phyloP scores from a whole-genome alignment of 345 rosid genomes.

The Corchorus capsularis region DNA sequence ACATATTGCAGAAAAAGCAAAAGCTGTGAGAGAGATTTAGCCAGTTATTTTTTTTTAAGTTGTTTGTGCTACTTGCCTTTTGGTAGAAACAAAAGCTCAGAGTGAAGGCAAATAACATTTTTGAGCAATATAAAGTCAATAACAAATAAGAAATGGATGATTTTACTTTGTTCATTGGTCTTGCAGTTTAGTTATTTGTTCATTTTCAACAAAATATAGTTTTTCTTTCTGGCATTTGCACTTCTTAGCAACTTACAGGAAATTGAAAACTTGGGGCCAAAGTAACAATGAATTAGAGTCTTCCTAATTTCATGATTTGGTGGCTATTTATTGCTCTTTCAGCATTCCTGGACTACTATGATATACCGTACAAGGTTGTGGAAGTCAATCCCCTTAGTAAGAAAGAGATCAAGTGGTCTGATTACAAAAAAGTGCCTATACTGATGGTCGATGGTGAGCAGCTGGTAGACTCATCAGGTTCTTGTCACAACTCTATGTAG shows the following conservation, averaged over 20 bases:
- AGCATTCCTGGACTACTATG: conserved; percentile 75
- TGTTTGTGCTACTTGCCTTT: no score
- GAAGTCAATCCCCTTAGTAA: conserved; percentile 74
- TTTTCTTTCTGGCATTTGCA: neutral
- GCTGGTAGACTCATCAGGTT: conserved; percentile 81
- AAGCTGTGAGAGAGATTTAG: no score
- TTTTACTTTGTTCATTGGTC: no score
- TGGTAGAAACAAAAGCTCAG: no score
- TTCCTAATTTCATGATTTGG: neutral
- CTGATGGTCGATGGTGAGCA: conserved; percentile 60
- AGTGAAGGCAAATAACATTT: no score
- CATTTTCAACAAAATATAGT: no score
- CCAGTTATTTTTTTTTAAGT: no score
- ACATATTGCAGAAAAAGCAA: no score
- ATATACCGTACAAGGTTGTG: conserved; percentile 67
- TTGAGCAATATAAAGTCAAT: no score
- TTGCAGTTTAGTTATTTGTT: no score
- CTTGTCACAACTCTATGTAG: conserved; percentile 4
- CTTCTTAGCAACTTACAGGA: neutral
- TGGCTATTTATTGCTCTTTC: neutral
- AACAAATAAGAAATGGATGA: no score
- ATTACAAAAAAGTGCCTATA: conserved; percentile 78
- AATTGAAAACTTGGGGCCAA: neutral
- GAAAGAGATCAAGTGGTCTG: conserved; percentile 82
- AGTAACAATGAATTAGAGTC: neutral